Base-by-base conservation (phyloP, 148 eudicot genomes). In the Nepenthes mirabilis region DNA sequence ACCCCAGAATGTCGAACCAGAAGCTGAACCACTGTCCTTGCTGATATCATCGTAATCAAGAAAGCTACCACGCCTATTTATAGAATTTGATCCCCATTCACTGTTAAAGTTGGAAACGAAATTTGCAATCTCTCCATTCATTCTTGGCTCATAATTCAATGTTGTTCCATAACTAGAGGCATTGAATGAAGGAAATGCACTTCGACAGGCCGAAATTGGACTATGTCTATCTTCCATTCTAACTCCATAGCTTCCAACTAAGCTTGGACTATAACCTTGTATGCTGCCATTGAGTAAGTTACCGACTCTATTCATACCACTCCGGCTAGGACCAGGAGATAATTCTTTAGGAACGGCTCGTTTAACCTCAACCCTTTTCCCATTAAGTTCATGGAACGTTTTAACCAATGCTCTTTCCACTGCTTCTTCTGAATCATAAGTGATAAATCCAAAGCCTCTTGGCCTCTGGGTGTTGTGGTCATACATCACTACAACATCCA, bases 211-310 rank as follows among this genome's bases (percentile, higher is more conserved):
- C 47, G 83, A 52, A 14, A 82, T 70, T 36, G 96, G 87, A 65
- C 85, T 80, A 47, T 72, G 81, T 48, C 95, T 79, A 52, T 85
- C 90, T 67, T 91, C 91, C 70, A 85, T 71, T 67, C 90, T 72
- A 59, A 85, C 58, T 66, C 95, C 90, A 72, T 80, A 83, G 33
- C 83, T 80, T 45, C 83, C 79, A 52, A 75, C 52, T 36, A 86
- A 66, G 72, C 60, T 83, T 35, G 83, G 77, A 70, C 52, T 71
- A 70, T 67, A 83, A 58, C 84, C 88, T 60, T 75, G 96, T 23
- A 23, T 23, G 55, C 36, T 33, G 51, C 59, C 59, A 33, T 45
- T 55, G 13, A 64, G 58, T 4, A 64, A 34, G 37, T 43, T 55
- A 45, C 45, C 54, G 35, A 45, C 59, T 55, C 59, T 43, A 45